These are phyloP conservation scores for Psilocybe azurescens DNA, from an alignment of 768 basidiomycete species.

Conservation along the genomic window DNA sequence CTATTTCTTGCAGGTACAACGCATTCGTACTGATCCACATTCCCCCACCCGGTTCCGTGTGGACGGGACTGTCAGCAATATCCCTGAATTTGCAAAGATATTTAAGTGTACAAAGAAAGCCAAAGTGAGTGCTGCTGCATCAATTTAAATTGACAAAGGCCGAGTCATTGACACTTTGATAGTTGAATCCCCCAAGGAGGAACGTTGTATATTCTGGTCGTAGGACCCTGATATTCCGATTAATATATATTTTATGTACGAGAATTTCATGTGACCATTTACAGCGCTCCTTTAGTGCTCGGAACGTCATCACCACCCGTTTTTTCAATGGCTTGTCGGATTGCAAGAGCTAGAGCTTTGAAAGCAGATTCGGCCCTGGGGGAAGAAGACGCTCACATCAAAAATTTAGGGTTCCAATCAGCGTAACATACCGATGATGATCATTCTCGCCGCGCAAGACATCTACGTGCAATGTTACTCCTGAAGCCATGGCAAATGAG, in stretches of 20 bases:
- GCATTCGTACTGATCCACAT: conserved; percentile 88
- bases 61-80: conserved; percentile 86
- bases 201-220: conserved; percentile 84
- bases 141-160: conserved; percentile 1
- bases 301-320: conserved; percentile 93
- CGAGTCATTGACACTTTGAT: conserved; percentile 1
- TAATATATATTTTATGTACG: conserved; percentile 21
- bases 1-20: conserved; percentile 56
- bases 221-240: conserved; percentile 26
- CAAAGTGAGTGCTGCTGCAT: conserved; percentile 56
- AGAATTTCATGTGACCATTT: conserved; percentile 15
- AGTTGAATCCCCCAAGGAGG: conserved; percentile 86
- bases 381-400: neutral
- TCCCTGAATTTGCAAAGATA: conserved; percentile 86
- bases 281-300: conserved; percentile 95
- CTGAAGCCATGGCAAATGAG: conserved; percentile 97
- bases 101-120: conserved; percentile 82
- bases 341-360: conserved; percentile 95
- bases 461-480: conserved; percentile 93
- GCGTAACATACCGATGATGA: conserved; percentile 81
- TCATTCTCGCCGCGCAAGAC: conserved; percentile 96
- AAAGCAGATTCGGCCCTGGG: conserved; percentile 94
- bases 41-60: conserved; percentile 82
- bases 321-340: conserved; percentile 90
- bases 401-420: neutral